Percentiles rank a stretch among this genome's conserved stretches.
These are phyloP conservation scores for Mycena capillaripes DNA, from an alignment of 768 basidiomycete species.

Conservation along the genomic window DNA sequence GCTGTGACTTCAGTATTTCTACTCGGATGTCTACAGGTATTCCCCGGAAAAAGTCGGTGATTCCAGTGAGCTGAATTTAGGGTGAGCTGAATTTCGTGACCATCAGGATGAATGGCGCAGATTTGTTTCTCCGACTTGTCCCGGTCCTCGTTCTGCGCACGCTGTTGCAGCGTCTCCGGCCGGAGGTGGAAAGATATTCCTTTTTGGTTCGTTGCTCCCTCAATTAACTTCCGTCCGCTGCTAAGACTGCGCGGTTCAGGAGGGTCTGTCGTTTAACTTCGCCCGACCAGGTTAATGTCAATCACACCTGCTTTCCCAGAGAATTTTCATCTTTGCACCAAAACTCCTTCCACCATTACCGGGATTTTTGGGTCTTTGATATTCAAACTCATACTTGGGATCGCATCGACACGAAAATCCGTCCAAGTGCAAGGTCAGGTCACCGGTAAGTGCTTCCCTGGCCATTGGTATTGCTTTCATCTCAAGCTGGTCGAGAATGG, in stretches of 20 bases:
- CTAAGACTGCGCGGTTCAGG: not conserved
- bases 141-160: constrained; percentile 91
- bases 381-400: constrained; percentile 87
- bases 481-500: constrained; percentile 70
- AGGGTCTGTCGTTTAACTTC: constrained; percentile 19
- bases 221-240: not conserved
- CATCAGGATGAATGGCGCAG: constrained; percentile 90
- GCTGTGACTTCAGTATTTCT: constrained; percentile 73
- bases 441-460: constrained; percentile 69
- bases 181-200: constrained; percentile 88
- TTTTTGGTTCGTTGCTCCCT: constrained; percentile 68
- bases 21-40: constrained; percentile 91
- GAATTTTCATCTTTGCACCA: constrained; percentile 90
- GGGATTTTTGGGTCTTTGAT: constrained; percentile 92
- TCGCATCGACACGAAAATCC: constrained; percentile 86
- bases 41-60: constrained; percentile 80
- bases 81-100: not conserved
- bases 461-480: not conserved
- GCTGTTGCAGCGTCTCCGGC: constrained; percentile 80
- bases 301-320: constrained; percentile 63
- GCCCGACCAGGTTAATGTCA: not conserved
- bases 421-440: constrained; percentile 86
- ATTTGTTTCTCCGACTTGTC: constrained; percentile 87
- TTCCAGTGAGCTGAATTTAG: not conserved
- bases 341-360: constrained; percentile 81